phyloP scores from a whole-genome alignment of 2,329 filamentous ascomycete genomes.

The Epichloe glyceriae region DNA sequence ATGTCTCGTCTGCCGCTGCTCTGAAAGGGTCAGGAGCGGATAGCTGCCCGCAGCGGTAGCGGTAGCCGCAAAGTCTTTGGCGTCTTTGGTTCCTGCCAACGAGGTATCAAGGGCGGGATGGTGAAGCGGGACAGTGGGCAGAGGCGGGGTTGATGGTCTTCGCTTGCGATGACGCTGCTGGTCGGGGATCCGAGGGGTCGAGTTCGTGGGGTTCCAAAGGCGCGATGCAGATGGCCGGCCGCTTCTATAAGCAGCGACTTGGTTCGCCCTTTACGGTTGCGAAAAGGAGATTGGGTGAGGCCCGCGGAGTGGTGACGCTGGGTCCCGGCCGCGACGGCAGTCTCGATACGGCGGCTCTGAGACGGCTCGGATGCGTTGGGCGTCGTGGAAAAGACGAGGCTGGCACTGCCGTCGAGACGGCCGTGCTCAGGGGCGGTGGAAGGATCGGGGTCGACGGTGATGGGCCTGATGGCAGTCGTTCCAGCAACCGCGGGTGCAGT shows the following conservation, averaged over 20 bases:
- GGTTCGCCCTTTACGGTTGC: slow-evolving; percentile 23
- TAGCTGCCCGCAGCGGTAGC: slow-evolving; percentile 33
- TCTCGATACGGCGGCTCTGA: slow-evolving; percentile 11
- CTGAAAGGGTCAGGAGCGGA: slow-evolving; percentile 37
- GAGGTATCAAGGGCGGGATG: slow-evolving; percentile 29
- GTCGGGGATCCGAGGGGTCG: slow-evolving; percentile 33
- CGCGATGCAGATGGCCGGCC: slow-evolving; percentile 33
- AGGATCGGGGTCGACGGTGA: not conserved
- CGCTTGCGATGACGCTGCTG: slow-evolving; percentile 21
- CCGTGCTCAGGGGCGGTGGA: slow-evolving; percentile 21
- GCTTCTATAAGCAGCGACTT: slow-evolving; percentile 16
- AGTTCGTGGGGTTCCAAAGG: slow-evolving; percentile 50
- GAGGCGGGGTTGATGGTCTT: slow-evolving; percentile 40
- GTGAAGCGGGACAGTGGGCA: slow-evolving; percentile 36
- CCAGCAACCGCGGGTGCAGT: no score
- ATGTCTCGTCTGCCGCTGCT: slow-evolving; percentile 34
- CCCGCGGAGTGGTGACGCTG: not conserved
- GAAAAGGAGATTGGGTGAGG: slow-evolving; percentile 25
- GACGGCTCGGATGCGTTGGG: slow-evolving; percentile 25
- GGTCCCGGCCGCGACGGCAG: no score
- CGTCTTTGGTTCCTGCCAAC: slow-evolving; percentile 22
- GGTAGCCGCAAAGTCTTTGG: slow-evolving; percentile 19
- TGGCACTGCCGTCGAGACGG: slow-evolving; percentile 33
- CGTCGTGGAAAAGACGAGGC: slow-evolving; percentile 33
- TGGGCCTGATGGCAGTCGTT: no score